Base-by-base conservation (phyloP, 2,329 filamentous ascomycete species). In the Phialocephala sp. region DNA sequence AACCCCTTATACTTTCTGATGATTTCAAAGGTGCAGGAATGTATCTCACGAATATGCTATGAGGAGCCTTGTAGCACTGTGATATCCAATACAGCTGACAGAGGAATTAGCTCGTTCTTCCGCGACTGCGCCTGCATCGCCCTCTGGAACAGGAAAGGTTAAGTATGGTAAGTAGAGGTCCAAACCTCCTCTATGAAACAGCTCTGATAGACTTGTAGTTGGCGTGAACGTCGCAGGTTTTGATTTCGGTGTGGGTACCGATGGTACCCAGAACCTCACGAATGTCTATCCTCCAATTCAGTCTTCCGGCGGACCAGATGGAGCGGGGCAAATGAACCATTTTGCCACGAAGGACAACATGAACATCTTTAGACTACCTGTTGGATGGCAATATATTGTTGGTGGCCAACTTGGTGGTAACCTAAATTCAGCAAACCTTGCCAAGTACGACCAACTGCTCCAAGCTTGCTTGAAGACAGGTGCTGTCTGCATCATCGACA, bases 311-410 rank as follows among this genome's bases (percentile, higher is more conserved):
- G 67, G 66, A 14, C 63, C 37, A 32, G 71, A 75, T 63, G 73
- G 71, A 4, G 45, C 65, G 2, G 73, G 71, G 11, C 73, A 75
- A 57, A 74, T 74, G 72, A 60, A 83, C 62, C 86, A 88, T 71
- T 88, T 87, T 68, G 78, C 81, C 54, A 79, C 79, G 8, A 80
- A 85, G 60, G 81, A 85, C 70, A 79, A 80, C 60, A 78, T 88
- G 65, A 88, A 87, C 73, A 77, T 85, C 36, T 84, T 87, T 75
- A 20, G 9, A 9, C 4, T 20, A 71, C 71, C 85, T 1, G 81
- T 85, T 1, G 79, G 80, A n/a, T 89, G 87, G 87, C 87, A 89
- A 70, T 88, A 81, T 69, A 79, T 89, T 11, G 78, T 83, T 64
- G 84, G 83, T 71, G 77, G 84, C 54, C 64, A 71, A 22, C 75